These are phyloP conservation scores for Diaporthe amygdali DNA, from an alignment of 2,329 filamentous ascomycete genomes.

Conservation along the genomic window DNA sequence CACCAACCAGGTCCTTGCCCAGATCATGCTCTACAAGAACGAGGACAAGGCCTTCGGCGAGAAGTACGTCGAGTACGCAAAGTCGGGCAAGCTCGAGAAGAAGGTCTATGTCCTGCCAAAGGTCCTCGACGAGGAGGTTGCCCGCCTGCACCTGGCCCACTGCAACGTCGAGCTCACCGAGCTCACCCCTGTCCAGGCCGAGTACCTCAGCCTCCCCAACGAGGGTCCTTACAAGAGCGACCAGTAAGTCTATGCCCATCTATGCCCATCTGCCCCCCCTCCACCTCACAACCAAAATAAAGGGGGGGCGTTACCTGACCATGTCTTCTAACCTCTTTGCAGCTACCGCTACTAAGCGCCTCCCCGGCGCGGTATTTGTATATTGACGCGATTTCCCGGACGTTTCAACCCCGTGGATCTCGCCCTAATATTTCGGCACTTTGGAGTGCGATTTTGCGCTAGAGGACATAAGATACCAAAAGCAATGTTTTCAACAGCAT, in stretches of 20 bases:
- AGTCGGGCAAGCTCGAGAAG: slow-evolving; percentile 85
- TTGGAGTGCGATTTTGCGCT: slow-evolving; percentile 6
- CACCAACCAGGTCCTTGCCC: slow-evolving; percentile 99
- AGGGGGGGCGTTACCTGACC: neutral
- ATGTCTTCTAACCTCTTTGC: slow-evolving; percentile 35
- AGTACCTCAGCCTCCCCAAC: slow-evolving; percentile 86
- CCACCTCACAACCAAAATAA: neutral
- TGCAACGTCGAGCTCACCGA: slow-evolving; percentile 92
- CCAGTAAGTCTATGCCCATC: slow-evolving; percentile 65
- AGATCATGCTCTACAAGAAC: slow-evolving; percentile 98
- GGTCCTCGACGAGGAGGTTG: slow-evolving; percentile 99
- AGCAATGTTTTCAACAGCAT: slow-evolving; percentile 38
- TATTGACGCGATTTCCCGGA: slow-evolving; percentile 21
- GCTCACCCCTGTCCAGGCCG: slow-evolving; percentile 85
- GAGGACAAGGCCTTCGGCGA: slow-evolving; percentile 83
- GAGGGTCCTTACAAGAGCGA: slow-evolving; percentile 98
- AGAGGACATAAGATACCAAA: slow-evolving; percentile 14
- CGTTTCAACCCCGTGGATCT: slow-evolving; percentile 24
- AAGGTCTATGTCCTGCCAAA: slow-evolving; percentile 98
- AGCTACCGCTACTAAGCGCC: slow-evolving; percentile 71
- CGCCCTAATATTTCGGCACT: slow-evolving; percentile 6
- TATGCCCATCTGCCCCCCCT: neutral
- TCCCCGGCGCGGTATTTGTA: slow-evolving; percentile 25
- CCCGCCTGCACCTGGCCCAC: slow-evolving; percentile 89
- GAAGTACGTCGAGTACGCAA: slow-evolving; percentile 97